Conservation (phyloP, 208 protist genomes). For the Trypanosoma cruzi region DNA sequence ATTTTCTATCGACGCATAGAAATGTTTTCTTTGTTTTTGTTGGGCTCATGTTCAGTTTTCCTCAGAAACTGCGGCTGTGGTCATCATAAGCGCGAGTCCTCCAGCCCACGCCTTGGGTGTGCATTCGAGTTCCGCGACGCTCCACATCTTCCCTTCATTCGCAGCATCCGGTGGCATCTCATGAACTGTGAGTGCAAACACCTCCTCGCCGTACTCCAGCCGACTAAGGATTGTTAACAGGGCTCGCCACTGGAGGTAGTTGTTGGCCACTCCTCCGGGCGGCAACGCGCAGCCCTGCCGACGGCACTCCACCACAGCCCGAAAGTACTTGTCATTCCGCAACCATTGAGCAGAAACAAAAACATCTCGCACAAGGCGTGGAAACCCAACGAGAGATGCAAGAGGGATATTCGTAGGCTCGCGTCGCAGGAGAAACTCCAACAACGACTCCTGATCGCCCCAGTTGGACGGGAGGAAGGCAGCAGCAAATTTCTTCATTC, state of each 20-base stretch:
- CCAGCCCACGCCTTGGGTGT: conserved; percentile 14
- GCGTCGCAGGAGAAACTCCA: conserved; percentile 60
- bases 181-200: conserved; percentile 41
- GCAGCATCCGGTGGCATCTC: conserved; percentile 8
- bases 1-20: not conserved
- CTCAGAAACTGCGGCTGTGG: not conserved
- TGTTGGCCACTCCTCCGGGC: conserved; percentile 3
- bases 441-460: conserved; percentile 56
- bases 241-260: conserved; percentile 63
- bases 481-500: conserved; percentile 54
- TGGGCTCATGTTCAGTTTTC: not conserved
- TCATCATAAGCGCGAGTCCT: conserved; percentile 18
- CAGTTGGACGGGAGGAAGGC: conserved; percentile 62
- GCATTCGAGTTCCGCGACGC: conserved; percentile 28
- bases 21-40: not conserved
- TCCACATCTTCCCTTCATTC: conserved; percentile 29
- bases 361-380: conserved; percentile 63
- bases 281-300: conserved; percentile 12
- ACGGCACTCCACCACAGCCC: conserved; percentile 41
- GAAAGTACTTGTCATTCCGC: conserved; percentile 53
- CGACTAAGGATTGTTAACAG: conserved; percentile 40
- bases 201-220: conserved; percentile 52
- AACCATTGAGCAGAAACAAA: conserved; percentile 60
- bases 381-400: conserved; percentile 68
- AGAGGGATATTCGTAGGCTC: conserved; percentile 75